phyloP scores from a whole-genome alignment of 768 basidiomycete species.

The Trametes meyenii region DNA sequence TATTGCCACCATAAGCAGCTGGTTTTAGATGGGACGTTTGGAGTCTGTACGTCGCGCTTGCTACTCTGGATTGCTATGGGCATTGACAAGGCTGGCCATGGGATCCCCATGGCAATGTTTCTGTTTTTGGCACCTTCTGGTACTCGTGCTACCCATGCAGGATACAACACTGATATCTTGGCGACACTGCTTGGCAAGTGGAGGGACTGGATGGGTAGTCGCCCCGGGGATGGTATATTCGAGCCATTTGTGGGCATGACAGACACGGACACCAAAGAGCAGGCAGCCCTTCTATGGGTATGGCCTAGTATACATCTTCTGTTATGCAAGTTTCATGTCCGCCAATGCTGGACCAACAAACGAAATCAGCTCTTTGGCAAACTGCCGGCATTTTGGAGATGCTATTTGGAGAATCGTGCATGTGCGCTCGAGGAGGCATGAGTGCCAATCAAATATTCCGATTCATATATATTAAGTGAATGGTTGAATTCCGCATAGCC shows the following conservation, averaged over 20 bases:
- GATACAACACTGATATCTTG: conserved; percentile 27
- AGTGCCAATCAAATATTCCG: too few relatives aligned
- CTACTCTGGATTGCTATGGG: conserved; percentile 39
- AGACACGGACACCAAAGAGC: conserved; percentile 39
- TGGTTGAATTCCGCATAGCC: too few relatives aligned
- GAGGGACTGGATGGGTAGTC: conserved; percentile 18
- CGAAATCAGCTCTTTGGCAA: conserved; percentile 6
- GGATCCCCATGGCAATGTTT: conserved; percentile 36
- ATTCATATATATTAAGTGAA: too few relatives aligned
- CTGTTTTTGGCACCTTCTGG: conserved; percentile 36
- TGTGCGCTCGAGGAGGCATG: too few relatives aligned
- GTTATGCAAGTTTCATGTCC: conserved; percentile 39
- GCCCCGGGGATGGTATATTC: conserved; percentile 23
- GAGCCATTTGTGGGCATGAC: conserved; percentile 29
- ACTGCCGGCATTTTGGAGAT: neutral
- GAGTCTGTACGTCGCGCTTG: conserved; percentile 22
- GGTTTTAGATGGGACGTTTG: conserved; percentile 25
- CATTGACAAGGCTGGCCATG: conserved; percentile 31
- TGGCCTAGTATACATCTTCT: conserved; percentile 35
- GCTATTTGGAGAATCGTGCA: neutral
- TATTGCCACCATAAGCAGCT: conserved; percentile 22
- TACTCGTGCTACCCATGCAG: conserved; percentile 27
- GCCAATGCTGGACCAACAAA: conserved; percentile 41
- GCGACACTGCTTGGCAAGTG: conserved; percentile 28
- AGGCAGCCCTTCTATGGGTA: conserved; percentile 33